A percentile compares a stretch with the other conserved stretches of the same genome.
phyloP scores from a whole-genome alignment of 1,139 yeast genomes.

The Saccharomyces hybrid region DNA sequence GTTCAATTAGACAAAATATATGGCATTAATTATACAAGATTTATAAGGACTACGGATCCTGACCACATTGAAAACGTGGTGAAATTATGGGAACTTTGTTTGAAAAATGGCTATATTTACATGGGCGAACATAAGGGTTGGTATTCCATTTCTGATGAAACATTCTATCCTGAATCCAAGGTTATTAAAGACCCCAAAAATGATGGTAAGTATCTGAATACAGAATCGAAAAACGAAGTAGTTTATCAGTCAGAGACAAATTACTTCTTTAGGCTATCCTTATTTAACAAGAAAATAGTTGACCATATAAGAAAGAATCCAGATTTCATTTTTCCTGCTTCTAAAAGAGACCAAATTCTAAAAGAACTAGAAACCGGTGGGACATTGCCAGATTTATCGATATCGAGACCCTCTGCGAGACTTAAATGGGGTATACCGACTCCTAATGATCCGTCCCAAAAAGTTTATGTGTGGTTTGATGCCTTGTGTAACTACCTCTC shows the following conservation, averaged over 20 bases:
- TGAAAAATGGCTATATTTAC: constrained; percentile 59
- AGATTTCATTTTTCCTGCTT: constrained; percentile 55
- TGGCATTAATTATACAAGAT: constrained; percentile 59
- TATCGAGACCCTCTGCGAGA: constrained; percentile 75
- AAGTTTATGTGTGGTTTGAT: constrained; percentile 94
- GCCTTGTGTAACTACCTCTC: constrained; percentile 84
- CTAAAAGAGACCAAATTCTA: constrained; percentile 49
- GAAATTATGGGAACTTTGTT: constrained; percentile 59
- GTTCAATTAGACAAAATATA: constrained; percentile 50
- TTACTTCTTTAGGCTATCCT: constrained; percentile 72
- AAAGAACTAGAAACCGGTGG: constrained; percentile 44
- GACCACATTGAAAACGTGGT: constrained; percentile 67
- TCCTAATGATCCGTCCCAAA: constrained; percentile 71
- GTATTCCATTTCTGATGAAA: constrained; percentile 92
- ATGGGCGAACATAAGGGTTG: constrained; percentile 85
- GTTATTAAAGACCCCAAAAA: constrained; percentile 39
- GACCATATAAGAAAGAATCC: constrained; percentile 35
- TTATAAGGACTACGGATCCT: constrained; percentile 81
- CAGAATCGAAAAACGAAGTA: constrained; percentile 73
- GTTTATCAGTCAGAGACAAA: constrained; percentile 71
- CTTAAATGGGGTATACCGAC: constrained; percentile 88
- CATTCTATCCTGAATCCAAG: constrained; percentile 83
- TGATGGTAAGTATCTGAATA: constrained; percentile 39
- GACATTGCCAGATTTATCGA: constrained; percentile 55
- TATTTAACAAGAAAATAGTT: constrained; percentile 50